These are phyloP conservation scores for Hypericum androsaemum DNA, from an alignment of 345 rosid species.

Conservation along the genomic window DNA sequence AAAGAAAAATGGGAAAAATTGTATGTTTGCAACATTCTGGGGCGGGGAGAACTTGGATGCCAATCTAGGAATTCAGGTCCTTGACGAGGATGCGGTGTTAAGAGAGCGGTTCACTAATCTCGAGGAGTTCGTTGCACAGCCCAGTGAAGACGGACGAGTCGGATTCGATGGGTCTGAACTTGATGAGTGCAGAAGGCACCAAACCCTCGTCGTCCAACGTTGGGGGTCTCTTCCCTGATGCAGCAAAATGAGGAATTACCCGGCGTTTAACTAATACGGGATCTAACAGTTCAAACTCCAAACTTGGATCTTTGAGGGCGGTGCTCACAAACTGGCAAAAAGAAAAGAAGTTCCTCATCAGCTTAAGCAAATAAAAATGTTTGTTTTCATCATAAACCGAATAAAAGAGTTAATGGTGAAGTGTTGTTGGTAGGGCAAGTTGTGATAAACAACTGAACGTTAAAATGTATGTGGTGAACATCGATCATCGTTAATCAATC, in stretches of 20 bases:
- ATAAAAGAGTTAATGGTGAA: neutral
- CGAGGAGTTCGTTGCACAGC: constrained; percentile 49
- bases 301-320: constrained; percentile 70
- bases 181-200: constrained; percentile 83
- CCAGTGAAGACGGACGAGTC: constrained; percentile 62
- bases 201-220: constrained; percentile 70
- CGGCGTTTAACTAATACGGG: constrained; percentile 56
- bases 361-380: no score
- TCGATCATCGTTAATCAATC: neutral
- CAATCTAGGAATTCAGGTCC: no score
- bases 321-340: constrained; percentile 60
- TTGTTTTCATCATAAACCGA: no score
- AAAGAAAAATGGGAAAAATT: no score
- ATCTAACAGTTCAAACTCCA: constrained; percentile 71
- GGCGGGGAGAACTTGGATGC: no score
- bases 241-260: constrained; percentile 47
- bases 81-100: no score
- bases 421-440: neutral
- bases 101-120: constrained; percentile 5
- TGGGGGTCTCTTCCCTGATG: constrained; percentile 40
- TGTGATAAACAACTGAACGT: no score
- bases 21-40: no score
- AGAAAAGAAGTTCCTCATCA: neutral
- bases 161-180: constrained; percentile 65
- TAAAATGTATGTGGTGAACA: no score